Evolutionary conservation across 345 rosid genomes (phyloP).

Genomic region (Populus deltoides): DNA sequence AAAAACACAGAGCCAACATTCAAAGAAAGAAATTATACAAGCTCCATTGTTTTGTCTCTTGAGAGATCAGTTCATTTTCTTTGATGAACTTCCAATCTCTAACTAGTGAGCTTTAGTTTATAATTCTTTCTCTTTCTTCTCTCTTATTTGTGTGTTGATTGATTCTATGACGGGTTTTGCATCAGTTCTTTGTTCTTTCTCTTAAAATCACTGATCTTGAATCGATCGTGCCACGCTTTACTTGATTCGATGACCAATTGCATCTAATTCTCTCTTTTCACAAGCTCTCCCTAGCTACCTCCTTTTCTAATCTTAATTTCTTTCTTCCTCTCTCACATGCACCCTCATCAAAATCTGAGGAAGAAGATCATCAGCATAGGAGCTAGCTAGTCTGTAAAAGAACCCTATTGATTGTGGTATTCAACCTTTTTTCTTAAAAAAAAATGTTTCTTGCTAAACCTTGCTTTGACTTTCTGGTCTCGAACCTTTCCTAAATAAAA

Average conservation of each 20-base stretch:
- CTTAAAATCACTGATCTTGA: constrained; percentile 7
- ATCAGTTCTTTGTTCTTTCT: constrained; percentile 16
- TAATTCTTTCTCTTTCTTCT: constrained; percentile 3
- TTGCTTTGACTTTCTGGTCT: constrained; percentile 37
- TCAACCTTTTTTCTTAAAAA: neutral
- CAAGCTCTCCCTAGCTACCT: neutral
- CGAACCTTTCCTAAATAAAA: constrained; percentile 3
- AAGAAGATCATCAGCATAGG: neutral
- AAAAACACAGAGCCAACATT: neutral
- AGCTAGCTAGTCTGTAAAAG: neutral
- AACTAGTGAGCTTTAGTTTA: constrained; percentile 5
- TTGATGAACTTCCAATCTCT: neutral
- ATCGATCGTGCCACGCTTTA: constrained; percentile 21
- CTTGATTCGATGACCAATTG: constrained; percentile 46
- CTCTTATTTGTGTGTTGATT: constrained; percentile 3
- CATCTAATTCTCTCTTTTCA: constrained; percentile 48
- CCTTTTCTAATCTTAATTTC: neutral
- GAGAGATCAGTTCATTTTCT: neutral
- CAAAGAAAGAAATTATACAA: neutral
- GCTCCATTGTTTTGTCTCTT: neutral
- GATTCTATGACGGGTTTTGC: constrained; percentile 25
- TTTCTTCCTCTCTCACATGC: constrained; percentile 12
- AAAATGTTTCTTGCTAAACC: neutral
- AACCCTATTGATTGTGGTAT: constrained; percentile 14
- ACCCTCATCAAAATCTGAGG: constrained; percentile 8